Evolutionary conservation across 768 basidiomycete genomes (phyloP), one percentile per base, ranked within the genome.

Genomic region (Lentinula sp.): DNA sequence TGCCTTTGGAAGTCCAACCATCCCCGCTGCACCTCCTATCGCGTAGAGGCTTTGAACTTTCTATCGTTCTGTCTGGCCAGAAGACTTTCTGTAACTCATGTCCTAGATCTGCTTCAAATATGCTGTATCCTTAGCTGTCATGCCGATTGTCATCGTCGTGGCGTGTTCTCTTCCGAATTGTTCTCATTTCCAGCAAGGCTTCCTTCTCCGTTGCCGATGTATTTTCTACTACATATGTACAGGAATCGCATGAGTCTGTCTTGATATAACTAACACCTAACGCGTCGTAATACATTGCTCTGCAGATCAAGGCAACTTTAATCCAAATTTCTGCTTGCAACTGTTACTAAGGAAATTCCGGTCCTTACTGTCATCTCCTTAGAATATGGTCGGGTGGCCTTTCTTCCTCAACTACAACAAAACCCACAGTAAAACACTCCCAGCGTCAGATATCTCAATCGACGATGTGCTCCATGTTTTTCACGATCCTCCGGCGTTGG

Each of bases 401-500:
- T 65, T 79, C 61, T 70, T 70, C 57, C 61, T 67, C 21, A 70
- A 15, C 53, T 54, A 6, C 16, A 69, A 39, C 71, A 70, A 72
- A 5, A 39, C 61, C 23, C 57, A 69, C 10, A 65, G 61, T 16
- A 74, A 69, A 62, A 65, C 39, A 4, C 62, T 75, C 11, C 58
- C 69, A 7, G 64, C 67, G 8, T 31, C 50, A 51, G 50, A 51
- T 32, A 51, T 56, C 4, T 65, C 70, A 0, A 56, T 67, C 10
- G 59, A 65, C 1, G 50, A 63, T 3, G 67, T 73, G 8, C 62
- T 76, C 9, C 48, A 52, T 7, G 42, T 76, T 18, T 64, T 78
- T 13, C 76, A 75, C 39, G 70, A 78, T 59, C 73, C 74, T 2
- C 57, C 63, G 3, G 62, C 63, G 4, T 61, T 76, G 1, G 66